A percentile compares a stretch with the other conserved stretches of the same genome.
These are phyloP conservation scores for Kockiozyma suomiensis DNA, from an alignment of 805 yeast species.

Conservation along the genomic window DNA sequence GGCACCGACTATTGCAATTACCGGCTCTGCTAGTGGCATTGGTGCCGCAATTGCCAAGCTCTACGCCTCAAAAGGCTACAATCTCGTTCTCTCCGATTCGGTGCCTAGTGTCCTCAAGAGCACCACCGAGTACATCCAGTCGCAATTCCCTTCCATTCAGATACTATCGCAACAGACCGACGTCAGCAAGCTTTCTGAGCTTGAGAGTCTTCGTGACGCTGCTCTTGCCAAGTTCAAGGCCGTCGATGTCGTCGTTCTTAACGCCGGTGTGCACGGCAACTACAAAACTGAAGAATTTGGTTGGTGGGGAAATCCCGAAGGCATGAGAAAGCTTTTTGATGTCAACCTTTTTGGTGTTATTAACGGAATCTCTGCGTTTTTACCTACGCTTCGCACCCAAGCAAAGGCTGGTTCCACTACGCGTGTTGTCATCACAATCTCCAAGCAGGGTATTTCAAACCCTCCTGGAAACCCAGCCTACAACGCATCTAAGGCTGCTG, in stretches of 20 bases:
- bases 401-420: slow-evolving; percentile 17
- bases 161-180: slow-evolving; percentile 32
- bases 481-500: slow-evolving; percentile 61
- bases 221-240: slow-evolving; percentile 31
- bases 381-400: slow-evolving; percentile 32
- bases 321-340: slow-evolving; percentile 33
- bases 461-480: slow-evolving; percentile 60
- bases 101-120: slow-evolving; percentile 21
- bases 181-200: slow-evolving; percentile 32
- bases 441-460: slow-evolving; percentile 41
- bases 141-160: slow-evolving; percentile 23
- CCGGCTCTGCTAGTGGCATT: slow-evolving; percentile 37
- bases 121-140: slow-evolving; percentile 22
- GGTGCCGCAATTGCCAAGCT: slow-evolving; percentile 38
- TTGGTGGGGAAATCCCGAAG: slow-evolving; percentile 35
- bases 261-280: slow-evolving; percentile 36
- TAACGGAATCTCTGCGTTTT: slow-evolving; percentile 37
- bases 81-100: slow-evolving; percentile 37
- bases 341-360: slow-evolving; percentile 38
- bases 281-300: slow-evolving; percentile 31
- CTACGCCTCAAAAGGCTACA: slow-evolving; percentile 38
- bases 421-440: slow-evolving; percentile 37
- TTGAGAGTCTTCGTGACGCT: slow-evolving; percentile 32
- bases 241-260: slow-evolving; percentile 37
- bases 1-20: slow-evolving; percentile 37